Percentiles rank a stretch among this genome's conserved stretches.
phyloP scores from a whole-genome alignment of 441 rosid species.

The Adansonia gregorii region DNA sequence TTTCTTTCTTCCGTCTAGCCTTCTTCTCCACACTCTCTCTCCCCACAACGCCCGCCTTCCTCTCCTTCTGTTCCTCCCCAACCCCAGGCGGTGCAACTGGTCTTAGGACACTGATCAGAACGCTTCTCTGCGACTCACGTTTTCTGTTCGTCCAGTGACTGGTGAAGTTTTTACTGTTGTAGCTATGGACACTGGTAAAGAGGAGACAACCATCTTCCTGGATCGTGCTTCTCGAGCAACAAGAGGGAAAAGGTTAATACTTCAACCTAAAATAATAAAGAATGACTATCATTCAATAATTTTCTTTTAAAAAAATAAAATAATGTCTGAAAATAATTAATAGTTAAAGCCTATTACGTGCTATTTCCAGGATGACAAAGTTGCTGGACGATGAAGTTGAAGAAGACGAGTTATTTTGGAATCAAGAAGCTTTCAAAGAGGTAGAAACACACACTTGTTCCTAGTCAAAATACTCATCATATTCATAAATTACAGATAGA shows the following conservation, averaged over 20 bases:
- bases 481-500: not conserved
- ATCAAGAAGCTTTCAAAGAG: conserved; percentile 94
- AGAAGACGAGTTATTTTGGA: conserved; percentile 93
- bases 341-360: not conserved
- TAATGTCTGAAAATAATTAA: not conserved
- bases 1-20: too few relatives aligned
- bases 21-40: too few relatives aligned
- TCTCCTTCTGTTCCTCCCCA: not conserved
- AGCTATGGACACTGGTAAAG: conserved; percentile 64
- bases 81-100: not conserved
- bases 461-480: not conserved
- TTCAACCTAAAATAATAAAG: not conserved
- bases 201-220: conserved; percentile 57
- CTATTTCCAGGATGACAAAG: conserved; percentile 70
- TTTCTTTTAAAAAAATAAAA: not conserved
- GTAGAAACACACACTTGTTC: conserved; percentile 33
- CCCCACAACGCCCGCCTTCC: too few relatives aligned
- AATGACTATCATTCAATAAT: not conserved
- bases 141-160: not conserved
- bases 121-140: not conserved
- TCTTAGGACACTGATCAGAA: not conserved
- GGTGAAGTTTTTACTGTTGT: conserved; percentile 10
- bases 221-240: conserved; percentile 76
- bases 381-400: conserved; percentile 84
- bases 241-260: conserved; percentile 76